Conservation (phyloP, 768 basidiomycete species). For the Suillus tomentosus region DNA sequence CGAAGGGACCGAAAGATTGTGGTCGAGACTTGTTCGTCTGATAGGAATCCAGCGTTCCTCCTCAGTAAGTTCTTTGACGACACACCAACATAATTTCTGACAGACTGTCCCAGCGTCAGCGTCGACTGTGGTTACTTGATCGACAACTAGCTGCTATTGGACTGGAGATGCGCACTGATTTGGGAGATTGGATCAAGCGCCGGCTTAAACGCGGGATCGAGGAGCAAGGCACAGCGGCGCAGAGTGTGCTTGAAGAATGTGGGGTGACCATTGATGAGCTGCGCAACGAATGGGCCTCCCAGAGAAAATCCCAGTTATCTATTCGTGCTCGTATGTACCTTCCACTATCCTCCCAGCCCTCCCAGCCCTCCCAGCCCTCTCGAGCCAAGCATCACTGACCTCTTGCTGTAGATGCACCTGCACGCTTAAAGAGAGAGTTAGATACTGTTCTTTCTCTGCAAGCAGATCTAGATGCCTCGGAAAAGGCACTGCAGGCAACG, state of each 20-base stretch:
- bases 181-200: conserved; percentile 36
- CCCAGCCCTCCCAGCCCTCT: background rate
- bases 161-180: conserved; percentile 26
- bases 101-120: too few relatives aligned
- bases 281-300: conserved; percentile 6
- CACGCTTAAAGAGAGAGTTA: conserved; percentile 33
- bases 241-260: conserved; percentile 1
- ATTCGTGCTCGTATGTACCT: conserved; percentile 12
- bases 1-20: too few relatives aligned
- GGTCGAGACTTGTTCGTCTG: too few relatives aligned
- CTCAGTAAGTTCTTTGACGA: too few relatives aligned
- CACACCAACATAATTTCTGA: too few relatives aligned
- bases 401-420: conserved; percentile 27
- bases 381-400: background rate
- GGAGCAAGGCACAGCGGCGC: conserved; percentile 10
- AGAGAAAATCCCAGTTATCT: conserved; percentile 10
- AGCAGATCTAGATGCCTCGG: conserved; percentile 27
- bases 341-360: too few relatives aligned
- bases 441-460: conserved; percentile 34
- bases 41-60: too few relatives aligned
- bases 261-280: background rate
- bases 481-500: conserved; percentile 22
- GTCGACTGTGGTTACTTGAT: too few relatives aligned
- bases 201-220: conserved; percentile 21
- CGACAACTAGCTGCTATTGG: too few relatives aligned